Conservation (phyloP, 2,329 filamentous ascomycete genomes). For the Fusarium goolgardi region DNA sequence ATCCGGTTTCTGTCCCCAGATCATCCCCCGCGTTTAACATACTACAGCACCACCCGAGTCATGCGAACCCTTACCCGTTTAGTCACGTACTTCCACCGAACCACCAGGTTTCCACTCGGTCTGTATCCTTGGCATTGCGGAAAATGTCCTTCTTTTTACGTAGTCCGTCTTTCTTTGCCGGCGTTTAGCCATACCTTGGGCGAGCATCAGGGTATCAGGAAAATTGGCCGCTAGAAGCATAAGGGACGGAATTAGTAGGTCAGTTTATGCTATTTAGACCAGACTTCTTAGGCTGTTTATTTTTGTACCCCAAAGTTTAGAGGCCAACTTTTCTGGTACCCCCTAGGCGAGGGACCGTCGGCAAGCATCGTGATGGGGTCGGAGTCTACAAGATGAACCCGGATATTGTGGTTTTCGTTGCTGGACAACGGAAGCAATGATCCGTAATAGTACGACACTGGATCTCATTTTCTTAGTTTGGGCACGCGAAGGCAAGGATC, state of each 20-base stretch:
- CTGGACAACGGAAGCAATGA: not conserved
- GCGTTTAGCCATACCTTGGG: constrained; percentile 1
- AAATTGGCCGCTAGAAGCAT: too few relatives aligned
- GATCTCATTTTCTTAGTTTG: not conserved
- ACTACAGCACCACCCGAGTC: constrained; percentile 2
- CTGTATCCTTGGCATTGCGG: constrained; percentile 7
- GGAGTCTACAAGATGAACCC: not conserved
- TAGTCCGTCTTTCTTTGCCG: not conserved
- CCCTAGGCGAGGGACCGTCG: not conserved
- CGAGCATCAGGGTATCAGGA: too few relatives aligned
- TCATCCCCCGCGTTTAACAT: constrained; percentile 33
- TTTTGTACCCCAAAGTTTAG: too few relatives aligned
- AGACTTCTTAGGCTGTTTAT: too few relatives aligned
- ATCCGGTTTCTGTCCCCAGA: constrained; percentile 25
- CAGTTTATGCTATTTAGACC: too few relatives aligned
- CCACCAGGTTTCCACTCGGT: not conserved
- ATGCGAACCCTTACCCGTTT: constrained; percentile 10
- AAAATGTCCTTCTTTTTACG: not conserved
- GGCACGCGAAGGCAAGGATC: constrained; percentile 17
- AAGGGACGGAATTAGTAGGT: too few relatives aligned
- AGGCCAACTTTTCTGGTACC: too few relatives aligned
- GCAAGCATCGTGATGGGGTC: constrained; percentile 11
- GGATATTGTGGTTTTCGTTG: not conserved
- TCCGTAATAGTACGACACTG: not conserved
- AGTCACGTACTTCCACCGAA: not conserved